Base-by-base conservation (phyloP, 2,329 filamentous ascomycete genomes). In the Byssoonygena ceratinophila region DNA sequence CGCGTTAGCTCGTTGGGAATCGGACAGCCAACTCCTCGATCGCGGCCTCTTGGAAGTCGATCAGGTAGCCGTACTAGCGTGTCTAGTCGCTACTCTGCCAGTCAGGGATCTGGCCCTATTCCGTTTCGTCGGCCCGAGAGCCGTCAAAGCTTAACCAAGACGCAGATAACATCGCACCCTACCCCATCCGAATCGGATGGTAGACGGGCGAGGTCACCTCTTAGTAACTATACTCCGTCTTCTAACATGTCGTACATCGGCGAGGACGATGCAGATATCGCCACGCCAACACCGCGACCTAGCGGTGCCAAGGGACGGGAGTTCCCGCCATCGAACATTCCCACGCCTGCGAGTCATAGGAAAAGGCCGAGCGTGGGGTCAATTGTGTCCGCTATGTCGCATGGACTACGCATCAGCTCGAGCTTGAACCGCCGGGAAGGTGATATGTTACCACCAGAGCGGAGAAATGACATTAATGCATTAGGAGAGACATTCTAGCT, bases 31-130 rank as follows among this genome's bases (percentile, higher is more conserved):
- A 55, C 55, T 2, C 57, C 57, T 31, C 51, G 59, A 43, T 44
- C 64, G 44, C 64, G 64, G 25, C 59, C 73, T 18, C 64, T 66
- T 31, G 71, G 76, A 58, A 83, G 81, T 59, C 81, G 86, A 31
- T 85, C 87, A 14, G 85, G 81, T 70, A 90, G 85, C 62, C 81
- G 85, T 58, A 80, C 84, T 60, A 85, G 83, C 64, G 69, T 59
- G 76, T 68, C 76, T 70, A 66, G 67, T 52, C 66, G 63, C 54
- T 68, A 65, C 57, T 70, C 71, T 7, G 61, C 69, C 54, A 70
- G 69, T 52, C 66, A 71, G 52, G 62, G 64, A 12, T 47, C 49
- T 11, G 64, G 68, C 34, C 58, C 65, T 49, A 62, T 62, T 14
- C 63, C 67, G 1, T 60, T 45, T 36, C 51, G 80, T 20, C 77